Evolutionary conservation across 345 rosid genomes (phyloP), one percentile per base, ranked within the genome.

Genomic region (Cardamine chenopodiifolia): DNA sequence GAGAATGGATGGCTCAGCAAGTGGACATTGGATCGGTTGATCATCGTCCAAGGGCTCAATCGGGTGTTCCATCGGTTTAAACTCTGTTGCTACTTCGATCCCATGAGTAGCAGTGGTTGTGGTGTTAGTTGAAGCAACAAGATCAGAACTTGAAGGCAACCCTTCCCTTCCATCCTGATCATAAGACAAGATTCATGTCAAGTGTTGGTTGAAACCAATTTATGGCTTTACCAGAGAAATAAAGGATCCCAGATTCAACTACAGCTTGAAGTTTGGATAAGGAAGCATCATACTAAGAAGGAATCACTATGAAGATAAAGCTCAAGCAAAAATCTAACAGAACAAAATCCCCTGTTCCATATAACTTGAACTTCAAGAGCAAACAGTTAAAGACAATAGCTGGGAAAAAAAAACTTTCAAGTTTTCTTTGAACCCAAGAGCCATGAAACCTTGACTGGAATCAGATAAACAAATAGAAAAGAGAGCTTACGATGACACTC

Each of bases 31-130:
- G 75, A 93, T 86, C 8, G 98, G 96, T 65, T 50, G 86, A 76
- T 88, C 96, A 47, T 77, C 83, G 70, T 93, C 86, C 45, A 81
- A 76, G 52, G 98, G 98, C 87, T 89, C 98, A 1, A 72, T 70
- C 0, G 98, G 98, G 72, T 87, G 97, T 63, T 93, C 98, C 6
- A 91, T 90, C 0, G 96, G 98, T 85, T 89, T 93, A 85, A 93
- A 91, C 77, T 93, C 96, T 6, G 84, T 86, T 0, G 88, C 89
- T 68, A 86, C 82, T 73, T 87, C 89, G 50, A 93, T 87, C 25
- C 97, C 98, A 82, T 93, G 98, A 73, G 88, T 75, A 42, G 81
- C 67, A 44, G 78, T 54, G 66, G 80, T 7, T 62, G 47, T 22
- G 9, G 74, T 77, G 39, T 79, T 39, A 11, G 86, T 64, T 22